These are phyloP conservation scores for Linum tenue DNA, from an alignment of 345 rosid species.

Conservation along the genomic window DNA sequence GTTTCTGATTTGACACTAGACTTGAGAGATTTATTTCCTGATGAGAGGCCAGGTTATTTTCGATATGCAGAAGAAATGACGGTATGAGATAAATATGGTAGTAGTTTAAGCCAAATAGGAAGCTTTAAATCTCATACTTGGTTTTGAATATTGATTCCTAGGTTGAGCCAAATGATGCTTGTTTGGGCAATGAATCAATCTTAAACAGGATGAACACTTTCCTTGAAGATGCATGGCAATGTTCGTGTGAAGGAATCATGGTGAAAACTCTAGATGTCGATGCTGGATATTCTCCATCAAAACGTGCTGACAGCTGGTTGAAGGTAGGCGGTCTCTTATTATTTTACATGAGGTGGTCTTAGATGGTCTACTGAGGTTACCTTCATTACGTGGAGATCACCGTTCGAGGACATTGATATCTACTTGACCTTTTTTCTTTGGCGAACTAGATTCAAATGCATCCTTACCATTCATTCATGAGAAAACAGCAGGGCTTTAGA, in stretches of 20 bases:
- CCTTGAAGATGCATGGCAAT: constrained; percentile 59
- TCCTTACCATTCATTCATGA: too few species aligned
- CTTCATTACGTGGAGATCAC: too few species aligned
- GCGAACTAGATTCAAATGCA: too few species aligned
- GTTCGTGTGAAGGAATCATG: constrained; percentile 84
- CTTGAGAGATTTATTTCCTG: constrained; percentile 49
- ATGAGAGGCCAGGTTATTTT: constrained; percentile 56
- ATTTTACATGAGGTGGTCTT: neutral
- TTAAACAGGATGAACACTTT: constrained; percentile 39
- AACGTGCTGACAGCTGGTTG: constrained; percentile 79
- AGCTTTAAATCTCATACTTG: neutral
- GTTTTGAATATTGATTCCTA: constrained; percentile 13
- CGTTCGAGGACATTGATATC: too few species aligned
- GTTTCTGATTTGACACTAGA: constrained; percentile 24
- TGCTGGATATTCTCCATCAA: constrained; percentile 74
- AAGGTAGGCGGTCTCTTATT: constrained; percentile 36
- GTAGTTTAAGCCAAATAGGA: neutral
- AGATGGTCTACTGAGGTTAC: too few species aligned
- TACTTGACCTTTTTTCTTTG: too few species aligned
- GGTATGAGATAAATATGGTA: constrained; percentile 19
- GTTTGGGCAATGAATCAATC: constrained; percentile 36
- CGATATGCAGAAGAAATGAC: constrained; percentile 59
- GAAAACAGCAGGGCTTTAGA: too few species aligned
- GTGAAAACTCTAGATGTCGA: constrained; percentile 58
- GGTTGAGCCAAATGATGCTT: constrained; percentile 56